Conservation (phyloP, 108 stramenopile genomes). For the Pseudonitzschia delicatissima region DNA sequence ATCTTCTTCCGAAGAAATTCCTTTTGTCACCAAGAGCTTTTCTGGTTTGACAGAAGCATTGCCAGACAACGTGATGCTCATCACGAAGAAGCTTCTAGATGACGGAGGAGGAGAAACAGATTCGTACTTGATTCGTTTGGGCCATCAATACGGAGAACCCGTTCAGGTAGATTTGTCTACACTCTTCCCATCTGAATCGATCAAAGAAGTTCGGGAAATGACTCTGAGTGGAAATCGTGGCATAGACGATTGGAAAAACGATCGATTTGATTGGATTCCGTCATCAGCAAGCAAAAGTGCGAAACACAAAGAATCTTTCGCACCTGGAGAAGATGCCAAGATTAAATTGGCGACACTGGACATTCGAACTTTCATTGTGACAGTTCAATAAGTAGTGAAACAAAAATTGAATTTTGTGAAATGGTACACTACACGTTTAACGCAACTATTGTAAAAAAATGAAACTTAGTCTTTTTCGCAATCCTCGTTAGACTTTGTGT, state of each 20-base stretch:
- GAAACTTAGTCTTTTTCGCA: too few relatives aligned
- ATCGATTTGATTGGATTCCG: conserved; percentile 26
- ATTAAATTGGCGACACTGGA: conserved; percentile 20
- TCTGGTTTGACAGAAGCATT: conserved; percentile 38
- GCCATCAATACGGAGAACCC: conserved; percentile 85
- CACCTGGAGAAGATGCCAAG: too few relatives aligned
- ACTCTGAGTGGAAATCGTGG: conserved; percentile 31
- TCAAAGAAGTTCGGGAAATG: conserved; percentile 13
- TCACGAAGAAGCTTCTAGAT: conserved; percentile 44
- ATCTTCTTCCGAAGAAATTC: not conserved
- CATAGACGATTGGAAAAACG: conserved; percentile 14
- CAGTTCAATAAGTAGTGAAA: not conserved
- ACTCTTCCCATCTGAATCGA: conserved; percentile 17
- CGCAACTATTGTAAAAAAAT: too few relatives aligned
- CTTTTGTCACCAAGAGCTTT: conserved; percentile 14
- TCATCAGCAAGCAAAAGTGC: too few relatives aligned
- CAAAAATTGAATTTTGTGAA: too few relatives aligned
- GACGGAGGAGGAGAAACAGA: not conserved
- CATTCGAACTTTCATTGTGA: conserved; percentile 26
- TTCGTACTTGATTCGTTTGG: conserved; percentile 70
- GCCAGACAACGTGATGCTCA: conserved; percentile 66
- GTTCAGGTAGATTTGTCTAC: conserved; percentile 13
- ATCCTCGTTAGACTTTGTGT: too few relatives aligned
- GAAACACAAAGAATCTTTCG: too few relatives aligned
- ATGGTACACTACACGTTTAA: too few relatives aligned